A percentile compares a stretch with the other conserved stretches of the same genome.
Evolutionary conservation across 148 eudicot species (phyloP).

Genomic region (Polygonum maritimum): DNA sequence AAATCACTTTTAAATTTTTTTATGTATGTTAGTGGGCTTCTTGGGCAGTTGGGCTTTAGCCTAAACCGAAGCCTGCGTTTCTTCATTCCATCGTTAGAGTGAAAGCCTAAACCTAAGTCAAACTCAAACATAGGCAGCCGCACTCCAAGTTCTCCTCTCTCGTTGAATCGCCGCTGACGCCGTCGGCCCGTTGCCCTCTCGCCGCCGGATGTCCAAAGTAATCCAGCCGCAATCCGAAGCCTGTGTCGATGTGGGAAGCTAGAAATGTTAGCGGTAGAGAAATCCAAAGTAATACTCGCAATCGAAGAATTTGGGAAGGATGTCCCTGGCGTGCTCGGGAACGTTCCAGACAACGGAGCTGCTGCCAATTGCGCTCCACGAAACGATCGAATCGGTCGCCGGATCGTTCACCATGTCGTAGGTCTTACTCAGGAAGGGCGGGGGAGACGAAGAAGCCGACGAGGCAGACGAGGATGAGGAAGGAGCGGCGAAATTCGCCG

Average conservation of each 20-base stretch:
- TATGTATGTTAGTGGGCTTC: too few relatives aligned
- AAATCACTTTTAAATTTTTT: too few relatives aligned
- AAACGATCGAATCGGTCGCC: conserved; percentile 44
- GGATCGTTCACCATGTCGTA: conserved; percentile 79
- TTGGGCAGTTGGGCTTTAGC: too few relatives aligned
- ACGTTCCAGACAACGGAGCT: conserved; percentile 62
- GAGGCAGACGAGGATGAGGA: neutral
- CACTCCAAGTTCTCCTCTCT: too few relatives aligned
- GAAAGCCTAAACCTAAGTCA: too few relatives aligned
- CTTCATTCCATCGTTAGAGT: too few relatives aligned
- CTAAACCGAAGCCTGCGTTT: too few relatives aligned
- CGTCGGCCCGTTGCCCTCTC: too few relatives aligned
- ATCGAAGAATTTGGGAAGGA: conserved; percentile 68
- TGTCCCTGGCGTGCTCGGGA: conserved; percentile 35
- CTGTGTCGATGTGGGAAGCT: conserved; percentile 63
- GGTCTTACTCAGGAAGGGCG: conserved; percentile 74
- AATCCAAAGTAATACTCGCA: too few relatives aligned
- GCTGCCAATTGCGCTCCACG: conserved; percentile 38
- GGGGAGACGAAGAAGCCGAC: conserved; percentile 15
- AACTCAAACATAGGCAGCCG: too few relatives aligned
- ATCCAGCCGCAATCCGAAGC: neutral
- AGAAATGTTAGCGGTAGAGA: conserved; percentile 66
- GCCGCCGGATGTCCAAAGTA: too few relatives aligned
- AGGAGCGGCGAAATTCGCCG: neutral
- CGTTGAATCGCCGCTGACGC: too few relatives aligned